Evolutionary conservation across 192 early-diverging fungal genomes (phyloP).

Genomic region (Umbelopsis ramanniana): DNA sequence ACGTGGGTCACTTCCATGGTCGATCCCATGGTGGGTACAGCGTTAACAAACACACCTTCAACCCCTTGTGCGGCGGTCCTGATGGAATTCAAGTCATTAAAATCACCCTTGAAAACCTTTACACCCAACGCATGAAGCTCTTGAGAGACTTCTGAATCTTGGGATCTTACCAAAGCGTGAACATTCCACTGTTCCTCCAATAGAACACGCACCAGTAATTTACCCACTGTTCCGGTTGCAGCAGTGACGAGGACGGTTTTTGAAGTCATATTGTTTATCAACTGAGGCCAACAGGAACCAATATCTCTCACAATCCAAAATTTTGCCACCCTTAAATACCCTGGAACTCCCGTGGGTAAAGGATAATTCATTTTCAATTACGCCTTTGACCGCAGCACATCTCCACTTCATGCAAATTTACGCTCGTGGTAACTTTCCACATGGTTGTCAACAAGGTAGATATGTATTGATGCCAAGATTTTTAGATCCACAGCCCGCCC

Average conservation of each 20-base stretch:
- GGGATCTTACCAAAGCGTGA: constrained; percentile 5
- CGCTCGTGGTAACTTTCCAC: too few relatives aligned
- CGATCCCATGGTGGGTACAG: neutral
- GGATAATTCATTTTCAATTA: too few relatives aligned
- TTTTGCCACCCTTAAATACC: too few relatives aligned
- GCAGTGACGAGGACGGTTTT: neutral
- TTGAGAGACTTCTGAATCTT: neutral
- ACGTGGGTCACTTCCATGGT: neutral
- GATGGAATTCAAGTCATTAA: neutral
- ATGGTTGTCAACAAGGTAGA: too few relatives aligned
- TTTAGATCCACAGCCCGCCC: too few relatives aligned
- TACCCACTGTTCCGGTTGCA: constrained; percentile 3
- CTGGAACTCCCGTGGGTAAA: too few relatives aligned
- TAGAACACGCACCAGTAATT: neutral
- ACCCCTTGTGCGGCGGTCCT: neutral
- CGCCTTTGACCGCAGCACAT: too few relatives aligned
- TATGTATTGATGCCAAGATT: too few relatives aligned
- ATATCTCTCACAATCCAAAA: too few relatives aligned
- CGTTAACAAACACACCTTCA: neutral
- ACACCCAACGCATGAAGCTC: neutral
- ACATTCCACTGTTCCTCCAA: neutral
- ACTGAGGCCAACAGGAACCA: too few relatives aligned
- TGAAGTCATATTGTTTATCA: neutral
- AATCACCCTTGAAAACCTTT: neutral
- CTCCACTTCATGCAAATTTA: too few relatives aligned